Conservation (phyloP, 1,139 yeast species). For the Suzukiozyma palmioleophila region DNA sequence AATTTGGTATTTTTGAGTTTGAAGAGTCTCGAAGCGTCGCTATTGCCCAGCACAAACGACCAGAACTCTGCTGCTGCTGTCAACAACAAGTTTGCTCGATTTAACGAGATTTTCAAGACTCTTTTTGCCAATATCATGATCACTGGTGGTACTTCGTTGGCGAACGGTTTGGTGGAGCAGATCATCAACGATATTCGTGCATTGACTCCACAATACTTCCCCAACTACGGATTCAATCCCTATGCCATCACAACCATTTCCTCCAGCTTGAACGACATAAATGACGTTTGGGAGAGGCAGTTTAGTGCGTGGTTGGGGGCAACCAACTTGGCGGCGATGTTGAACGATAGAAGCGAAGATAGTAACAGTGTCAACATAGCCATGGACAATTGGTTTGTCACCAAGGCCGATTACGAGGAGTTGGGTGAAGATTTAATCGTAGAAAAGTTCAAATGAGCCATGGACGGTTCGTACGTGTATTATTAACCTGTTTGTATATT, state of each 20-base stretch:
- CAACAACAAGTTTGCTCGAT: conserved; percentile 28
- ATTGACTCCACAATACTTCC: conserved; percentile 41
- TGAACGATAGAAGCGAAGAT: conserved; percentile 37
- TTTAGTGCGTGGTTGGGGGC: conserved; percentile 68
- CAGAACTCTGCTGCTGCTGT: conserved; percentile 14
- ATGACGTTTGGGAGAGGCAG: conserved; percentile 48
- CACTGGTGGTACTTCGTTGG: conserved; percentile 61
- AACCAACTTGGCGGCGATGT: conserved; percentile 53
- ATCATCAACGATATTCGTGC: conserved; percentile 55
- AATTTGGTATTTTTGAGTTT: conserved; percentile 36
- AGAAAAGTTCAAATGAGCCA: conserved; percentile 45
- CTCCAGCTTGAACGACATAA: conserved; percentile 20
- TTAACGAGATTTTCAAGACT: conserved; percentile 38
- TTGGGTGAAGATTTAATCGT: conserved; percentile 53
- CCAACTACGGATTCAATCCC: conserved; percentile 39
- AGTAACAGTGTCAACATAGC: conserved; percentile 42
- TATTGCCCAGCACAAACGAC: conserved; percentile 21
- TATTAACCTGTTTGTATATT: neutral
- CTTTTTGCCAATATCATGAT: conserved; percentile 57
- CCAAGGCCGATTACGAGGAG: conserved; percentile 56
- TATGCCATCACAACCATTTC: conserved; percentile 16
- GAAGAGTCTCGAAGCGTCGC: conserved; percentile 30
- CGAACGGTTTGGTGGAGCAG: conserved; percentile 60
- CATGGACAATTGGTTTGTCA: conserved; percentile 50
- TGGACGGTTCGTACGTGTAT: neutral